Base-by-base conservation (phyloP, 2,329 filamentous ascomycete species). In the Cladophialophora carrionii region DNA sequence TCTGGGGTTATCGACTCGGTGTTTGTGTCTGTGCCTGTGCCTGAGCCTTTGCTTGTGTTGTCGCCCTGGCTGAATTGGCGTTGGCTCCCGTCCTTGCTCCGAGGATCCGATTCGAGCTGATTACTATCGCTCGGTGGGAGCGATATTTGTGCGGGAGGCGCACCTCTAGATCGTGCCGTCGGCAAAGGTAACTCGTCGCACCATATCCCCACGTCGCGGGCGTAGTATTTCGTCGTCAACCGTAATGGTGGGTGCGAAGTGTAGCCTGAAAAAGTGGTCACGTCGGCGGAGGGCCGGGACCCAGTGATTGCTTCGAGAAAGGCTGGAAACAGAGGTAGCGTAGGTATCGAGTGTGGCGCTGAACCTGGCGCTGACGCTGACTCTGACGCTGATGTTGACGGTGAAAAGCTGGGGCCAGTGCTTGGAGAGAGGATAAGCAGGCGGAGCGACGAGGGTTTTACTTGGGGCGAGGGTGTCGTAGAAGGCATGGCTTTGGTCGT, bases 191-290 rank as follows among this genome's bases (percentile, higher is more conserved):
- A 74, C 68, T 81, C 79, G 59, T 82, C 80, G 22, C 81, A 79
- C 80, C 80, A 82, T 52, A 82, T 74, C 17, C 76, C 78, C 24
- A 82, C 72, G 17, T 81, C 77, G 5, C 78, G 74, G 4, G 68
- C 73, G 66, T 81, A 82, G 70, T 82, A 82, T 68, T 76, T 78
- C 49, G 78, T 81, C 54, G 71, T 54, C 54, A 82, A 70, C 5
- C 64, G 71, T 32, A 81, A 72, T 5, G 79, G 79, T 1, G 77
- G 72, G 65, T 81, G 79, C 0, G 77, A 78, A 9, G 79, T 81
- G 66, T 81, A 81, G 20, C 80, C 80, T 10, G 79, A 77, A 69
- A 81, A 81, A 4, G 76, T 74, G 17, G 64, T 57, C 31, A 71
- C 51, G 41, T 69, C 61, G 53, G 63, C 26, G 9, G 68, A 70